These are phyloP conservation scores for Trichoderma koningiopsis DNA, from an alignment of 2,329 filamentous ascomycete species.

Conservation along the genomic window DNA sequence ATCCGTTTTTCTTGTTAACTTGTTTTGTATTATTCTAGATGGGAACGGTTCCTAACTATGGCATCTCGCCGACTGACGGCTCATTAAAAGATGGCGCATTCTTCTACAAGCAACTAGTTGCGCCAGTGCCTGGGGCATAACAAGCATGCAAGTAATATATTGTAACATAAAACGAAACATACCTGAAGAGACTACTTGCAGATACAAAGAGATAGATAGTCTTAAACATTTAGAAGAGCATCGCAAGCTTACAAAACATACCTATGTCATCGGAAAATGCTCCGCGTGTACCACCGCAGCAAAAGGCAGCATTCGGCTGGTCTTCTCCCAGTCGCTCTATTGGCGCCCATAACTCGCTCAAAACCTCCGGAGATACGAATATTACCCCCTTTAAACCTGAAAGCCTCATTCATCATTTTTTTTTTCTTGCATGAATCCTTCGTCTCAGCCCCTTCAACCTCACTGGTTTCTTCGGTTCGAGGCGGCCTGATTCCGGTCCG, in stretches of 20 bases:
- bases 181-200: no score
- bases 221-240: not conserved
- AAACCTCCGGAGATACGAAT: slow-evolving; percentile 3
- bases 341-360: not conserved
- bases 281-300: not conserved
- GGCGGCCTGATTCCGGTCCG: slow-evolving; percentile 5
- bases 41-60: slow-evolving; percentile 25
- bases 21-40: not conserved
- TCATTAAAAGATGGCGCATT: slow-evolving; percentile 24
- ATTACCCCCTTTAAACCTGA: not conserved
- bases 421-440: not conserved
- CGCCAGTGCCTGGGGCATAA: not conserved
- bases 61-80: slow-evolving; percentile 24
- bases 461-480: not conserved
- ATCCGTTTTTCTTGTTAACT: not conserved
- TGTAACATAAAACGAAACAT: no score
- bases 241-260: not conserved
- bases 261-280: not conserved
- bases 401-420: not conserved
- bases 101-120: slow-evolving; percentile 17
- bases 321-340: not conserved
- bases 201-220: not conserved
- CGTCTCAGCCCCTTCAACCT: not conserved
- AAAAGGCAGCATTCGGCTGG: not conserved
- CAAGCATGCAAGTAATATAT: no score